Conservation (phyloP, 441 rosid genomes). For the Iberis amara region DNA sequence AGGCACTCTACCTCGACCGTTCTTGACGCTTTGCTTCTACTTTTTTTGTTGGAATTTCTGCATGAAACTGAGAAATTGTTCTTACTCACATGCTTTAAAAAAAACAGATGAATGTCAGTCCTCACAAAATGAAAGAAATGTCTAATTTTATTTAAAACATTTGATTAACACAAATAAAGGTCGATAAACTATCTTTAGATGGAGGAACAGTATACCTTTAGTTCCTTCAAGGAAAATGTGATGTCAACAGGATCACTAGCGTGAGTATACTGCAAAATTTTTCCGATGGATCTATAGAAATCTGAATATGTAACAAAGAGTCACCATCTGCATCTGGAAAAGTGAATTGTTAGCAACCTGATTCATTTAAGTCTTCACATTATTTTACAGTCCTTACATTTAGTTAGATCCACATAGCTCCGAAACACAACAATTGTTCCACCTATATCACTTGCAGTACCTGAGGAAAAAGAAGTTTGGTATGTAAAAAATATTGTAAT, state of each 20-base stretch:
- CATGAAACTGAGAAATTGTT: constrained; percentile 49
- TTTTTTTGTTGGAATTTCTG: background rate
- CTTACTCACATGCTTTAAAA: constrained; percentile 87
- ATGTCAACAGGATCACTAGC: constrained; percentile 71
- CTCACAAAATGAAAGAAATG: constrained; percentile 78
- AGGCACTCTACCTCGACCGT: constrained; percentile 39
- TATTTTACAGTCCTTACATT: constrained; percentile 38
- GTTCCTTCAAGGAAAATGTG: constrained; percentile 81
- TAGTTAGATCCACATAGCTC: constrained; percentile 82
- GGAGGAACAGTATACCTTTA: constrained; percentile 46
- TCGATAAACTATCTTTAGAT: background rate
- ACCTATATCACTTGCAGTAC: constrained; percentile 13
- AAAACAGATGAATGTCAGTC: constrained; percentile 63
- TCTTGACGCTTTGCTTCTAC: constrained; percentile 46
- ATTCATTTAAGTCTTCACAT: background rate
- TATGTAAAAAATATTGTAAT: constrained; percentile 89
- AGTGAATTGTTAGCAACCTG: constrained; percentile 22
- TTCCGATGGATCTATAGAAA: constrained; percentile 90
- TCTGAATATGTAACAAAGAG: constrained; percentile 39
- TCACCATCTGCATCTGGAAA: constrained; percentile 46
- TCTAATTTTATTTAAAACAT: constrained; percentile 37
- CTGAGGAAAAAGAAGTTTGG: constrained; percentile 50
- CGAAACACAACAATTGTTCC: constrained; percentile 76
- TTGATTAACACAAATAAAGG: constrained; percentile 9
- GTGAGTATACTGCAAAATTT: constrained; percentile 81